Evolutionary conservation across 495 filamentous ascomycete species (phyloP), one percentile per base, ranked within the genome.

Genomic region (Terfezia claveryi): DNA sequence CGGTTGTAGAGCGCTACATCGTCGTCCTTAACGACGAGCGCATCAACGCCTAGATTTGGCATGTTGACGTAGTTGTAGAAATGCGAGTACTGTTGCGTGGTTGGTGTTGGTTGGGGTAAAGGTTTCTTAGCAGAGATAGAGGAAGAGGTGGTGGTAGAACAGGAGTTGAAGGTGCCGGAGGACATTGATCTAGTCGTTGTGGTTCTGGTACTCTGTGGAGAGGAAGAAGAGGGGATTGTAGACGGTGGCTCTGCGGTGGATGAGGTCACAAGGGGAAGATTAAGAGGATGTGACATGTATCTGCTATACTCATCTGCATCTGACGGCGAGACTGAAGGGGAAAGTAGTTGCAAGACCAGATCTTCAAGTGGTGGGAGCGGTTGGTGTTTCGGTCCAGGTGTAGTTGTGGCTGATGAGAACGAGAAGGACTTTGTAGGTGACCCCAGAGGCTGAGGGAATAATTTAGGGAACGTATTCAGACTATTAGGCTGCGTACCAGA

Each of bases 231-330:
- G 41, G 12, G 41, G 27, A 32, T 55, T 14, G 74, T 68, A 52
- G 76, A 71, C 9, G 63, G 61, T 14, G 61, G 56, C 7, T 62
- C 63, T 4, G 72, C 72, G 11, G 89, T 84, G 23, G 77, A 81
- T 2, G 82, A 82, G 1, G 87, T 77, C 6, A 95, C 91, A 2
- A 96, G 76, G 0, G 91, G 87, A 4, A 98, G 76, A 56, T 80
- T 87, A 36, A 89, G 80, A 8, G 91, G 89, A 66, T 96, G 91
- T 52, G 78, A 78, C 66, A 96, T 80, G 68, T 96, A 95, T n/a
- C 82, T 77, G 36, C 80, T 71, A 68, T 96, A 96, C 62, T 95
- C 91, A 23, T 81, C 81, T 7, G 79, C 76, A 66, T 96, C 92
- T 14, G 41, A 46, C 41, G 8, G 17, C 8, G 41, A 46, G 2